phyloP scores from a whole-genome alignment of 1,284 basidiomycete genomes.

The Lentinus polychrous region DNA sequence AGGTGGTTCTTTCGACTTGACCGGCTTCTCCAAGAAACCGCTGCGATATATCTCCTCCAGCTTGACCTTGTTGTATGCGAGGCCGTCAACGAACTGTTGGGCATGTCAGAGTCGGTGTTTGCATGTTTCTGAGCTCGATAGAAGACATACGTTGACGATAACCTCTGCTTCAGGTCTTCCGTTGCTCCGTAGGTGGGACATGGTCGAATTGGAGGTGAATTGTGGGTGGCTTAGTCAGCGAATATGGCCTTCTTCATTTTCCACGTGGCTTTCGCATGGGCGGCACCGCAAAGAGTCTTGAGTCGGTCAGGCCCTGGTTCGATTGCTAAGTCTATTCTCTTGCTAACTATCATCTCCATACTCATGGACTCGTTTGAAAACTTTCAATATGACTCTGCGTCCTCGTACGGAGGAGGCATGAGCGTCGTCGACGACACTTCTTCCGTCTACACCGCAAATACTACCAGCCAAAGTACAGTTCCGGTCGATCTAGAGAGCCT shows the following conservation, averaged over 20 bases:
- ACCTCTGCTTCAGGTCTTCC: conserved; percentile 62
- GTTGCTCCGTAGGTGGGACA: conserved; percentile 23
- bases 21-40: conserved; percentile 47
- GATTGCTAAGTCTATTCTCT: not conserved
- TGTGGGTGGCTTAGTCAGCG: not conserved
- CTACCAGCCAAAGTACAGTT: conserved; percentile 31
- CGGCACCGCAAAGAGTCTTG: not conserved
- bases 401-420: conserved; percentile 71
- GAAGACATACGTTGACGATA: conserved; percentile 49
- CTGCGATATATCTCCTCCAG: conserved; percentile 59
- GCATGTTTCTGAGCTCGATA: not conserved
- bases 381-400: conserved; percentile 77
- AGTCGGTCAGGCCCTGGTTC: conserved; percentile 1
- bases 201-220: not conserved
- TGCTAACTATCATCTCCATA: conserved; percentile 3
- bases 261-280: conserved; percentile 13
- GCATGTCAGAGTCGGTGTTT: not conserved
- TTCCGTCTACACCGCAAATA: conserved; percentile 76
- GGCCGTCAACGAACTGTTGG: conserved; percentile 54
- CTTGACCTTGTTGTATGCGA: conserved; percentile 58
- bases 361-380: conserved; percentile 82
- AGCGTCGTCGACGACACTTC: conserved; percentile 79
- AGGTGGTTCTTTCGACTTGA: conserved; percentile 32
- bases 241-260: not conserved
- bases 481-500: conserved; percentile 60